Evolutionary conservation across 176 grass and related monocot species (phyloP), one percentile per base, ranked within the genome.

Genomic region (Aegilops umbellulata): DNA sequence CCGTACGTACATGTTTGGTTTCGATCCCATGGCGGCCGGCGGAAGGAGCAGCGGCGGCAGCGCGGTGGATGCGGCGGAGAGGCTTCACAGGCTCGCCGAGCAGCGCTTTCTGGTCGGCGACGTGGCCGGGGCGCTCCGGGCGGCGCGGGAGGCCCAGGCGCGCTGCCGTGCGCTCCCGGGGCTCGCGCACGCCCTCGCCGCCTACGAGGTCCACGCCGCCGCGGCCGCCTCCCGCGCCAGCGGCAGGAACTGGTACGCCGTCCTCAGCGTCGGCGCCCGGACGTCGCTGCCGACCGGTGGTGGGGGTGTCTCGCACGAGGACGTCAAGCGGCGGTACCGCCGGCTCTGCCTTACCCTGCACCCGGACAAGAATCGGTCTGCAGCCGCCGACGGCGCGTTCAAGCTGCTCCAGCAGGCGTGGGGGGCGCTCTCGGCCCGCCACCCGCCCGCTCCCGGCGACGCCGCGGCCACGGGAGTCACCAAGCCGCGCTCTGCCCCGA

Each of bases 191-290:
- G 31, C 82, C 10, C 15, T 88, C 15, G 74, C 70, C 15, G 82
- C 89, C 4, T 69, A 61, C 35, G 70, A 87, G 32, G 68, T 87
- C 68, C 89, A 87, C 81, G 60, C 39, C 31, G 82, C 49, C n/a
- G 81, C 77, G 1, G 60, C 69, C 5, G 64, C 65, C 49, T 76
- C 73, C 25, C 25, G 73, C 44, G 8, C 25, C 25, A 76, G 73
- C 73, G 44, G 73, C 36, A 30, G 15, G 16, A 49, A 84, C 74
- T 84, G 87, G 87, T 60, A 79, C 65, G 32, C 74, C 17, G 51
- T 84, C 74, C 81, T 84, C 19, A 22, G 57, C 74, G 15, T 89
- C 4, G 65, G 23, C 15, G 22, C 14, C 73, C 27, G 44, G 44
- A 31, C 49, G 49, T n/a, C 8, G 13, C 11, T 6, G 20, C 22